These are phyloP conservation scores for Chlamydomonas incerta DNA, from an alignment of 139 green algal species.

Conservation along the genomic window DNA sequence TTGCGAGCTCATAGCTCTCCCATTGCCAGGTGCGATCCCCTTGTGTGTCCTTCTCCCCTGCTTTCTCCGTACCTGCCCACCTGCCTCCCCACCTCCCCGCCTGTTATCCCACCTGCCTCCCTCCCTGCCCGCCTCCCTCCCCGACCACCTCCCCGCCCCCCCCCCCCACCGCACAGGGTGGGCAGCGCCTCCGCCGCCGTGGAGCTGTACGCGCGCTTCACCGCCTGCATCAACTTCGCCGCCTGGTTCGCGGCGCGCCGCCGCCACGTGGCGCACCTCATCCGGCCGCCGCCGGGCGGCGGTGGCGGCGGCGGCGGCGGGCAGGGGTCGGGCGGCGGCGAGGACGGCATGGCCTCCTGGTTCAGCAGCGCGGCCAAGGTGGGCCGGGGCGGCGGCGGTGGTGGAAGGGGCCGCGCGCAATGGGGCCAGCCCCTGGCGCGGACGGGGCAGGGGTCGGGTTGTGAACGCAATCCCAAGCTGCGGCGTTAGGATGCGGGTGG, in stretches of 20 bases:
- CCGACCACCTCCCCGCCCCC: background rate
- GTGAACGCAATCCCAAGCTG: too few relatives aligned
- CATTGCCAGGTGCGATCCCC: too few relatives aligned
- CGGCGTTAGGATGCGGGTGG: too few relatives aligned
- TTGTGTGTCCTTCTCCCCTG: too few relatives aligned
- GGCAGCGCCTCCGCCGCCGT: constrained; percentile 36
- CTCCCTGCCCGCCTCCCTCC: too few relatives aligned
- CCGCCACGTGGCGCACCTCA: constrained; percentile 34
- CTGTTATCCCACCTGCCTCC: background rate
- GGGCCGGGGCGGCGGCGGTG: background rate
- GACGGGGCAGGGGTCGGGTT: too few relatives aligned
- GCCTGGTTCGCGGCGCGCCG: constrained; percentile 75
- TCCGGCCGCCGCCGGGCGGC: background rate
- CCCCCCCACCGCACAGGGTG: background rate
- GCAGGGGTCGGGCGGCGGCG: background rate
- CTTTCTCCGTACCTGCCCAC: too few relatives aligned
- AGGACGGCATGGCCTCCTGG: constrained; percentile 21
- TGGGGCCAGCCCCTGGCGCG: too few relatives aligned
- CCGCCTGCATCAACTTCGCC: constrained; percentile 74
- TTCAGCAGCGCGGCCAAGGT: constrained; percentile 34
- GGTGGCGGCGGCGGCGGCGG: background rate
- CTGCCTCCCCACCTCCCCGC: too few relatives aligned
- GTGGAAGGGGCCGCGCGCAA: background rate
- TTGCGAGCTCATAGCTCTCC: too few relatives aligned
- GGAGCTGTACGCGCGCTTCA: constrained; percentile 79